Evolutionary conservation across 768 basidiomycete genomes (phyloP), one percentile per base, ranked within the genome.

Genomic region (Auricularia heimuer): DNA sequence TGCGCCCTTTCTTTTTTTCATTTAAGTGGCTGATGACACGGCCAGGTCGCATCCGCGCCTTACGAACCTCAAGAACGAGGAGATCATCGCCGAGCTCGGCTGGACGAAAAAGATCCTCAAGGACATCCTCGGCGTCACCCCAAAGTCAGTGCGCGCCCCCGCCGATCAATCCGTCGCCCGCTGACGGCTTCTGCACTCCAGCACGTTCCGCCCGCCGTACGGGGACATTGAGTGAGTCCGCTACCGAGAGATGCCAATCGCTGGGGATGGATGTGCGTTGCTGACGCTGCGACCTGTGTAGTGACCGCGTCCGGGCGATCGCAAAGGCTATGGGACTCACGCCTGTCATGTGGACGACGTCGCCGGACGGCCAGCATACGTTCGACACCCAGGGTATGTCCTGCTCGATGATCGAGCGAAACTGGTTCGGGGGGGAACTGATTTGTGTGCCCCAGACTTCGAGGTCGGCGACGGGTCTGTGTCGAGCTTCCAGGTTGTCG

Each of bases 221-320:
- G 90, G 91, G 70, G 91, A 93, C 71, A 89, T 92, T 35, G 86
- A 51, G 85, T 85, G 64, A 54, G 72, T 33, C 33, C 29, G 29
- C 29, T 29, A 29, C 29, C 29, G 29, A 29, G 29, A 29, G 29
- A 29, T 29, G 29, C 29, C 29, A 29, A 29, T 29, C 29, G 29
- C 29, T 29, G 29, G 29, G 29, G 29, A 0, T 29, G 29, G 29
- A 29, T 29, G 29, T 29, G 39, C 47, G 47, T 33, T 56, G 69
- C 62, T 63, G 51, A 44, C 64, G 33, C 34, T 54, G 62, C 36
- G 42, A 65, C 36, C 67, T 29, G 45, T 33, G 35, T 58, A 85
- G 94, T 73, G 89, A 93, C 76, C 92, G 95, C 70, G 94, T 98
- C 58, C 90, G 96, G 67, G 89, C 88, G 47, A 93, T 98, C 73